These are phyloP conservation scores for Wickerhamomyces tratensis DNA, from an alignment of 805 yeast species.

Conservation along the genomic window DNA sequence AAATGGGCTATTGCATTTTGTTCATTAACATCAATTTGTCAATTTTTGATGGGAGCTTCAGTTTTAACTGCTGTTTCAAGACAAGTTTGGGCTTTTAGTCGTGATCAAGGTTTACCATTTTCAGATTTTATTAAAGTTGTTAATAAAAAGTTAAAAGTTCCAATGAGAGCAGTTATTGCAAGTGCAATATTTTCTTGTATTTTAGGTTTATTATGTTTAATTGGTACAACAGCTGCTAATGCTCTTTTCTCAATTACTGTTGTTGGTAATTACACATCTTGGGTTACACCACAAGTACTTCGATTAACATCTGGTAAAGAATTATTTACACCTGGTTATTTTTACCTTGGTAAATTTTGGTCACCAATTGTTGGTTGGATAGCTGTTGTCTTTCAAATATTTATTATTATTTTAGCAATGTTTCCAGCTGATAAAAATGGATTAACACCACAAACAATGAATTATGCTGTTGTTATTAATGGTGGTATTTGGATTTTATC, in stretches of 20 bases:
- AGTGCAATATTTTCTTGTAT: constrained; percentile 35
- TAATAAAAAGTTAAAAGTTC: constrained; percentile 40
- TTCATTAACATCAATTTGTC: constrained; percentile 49
- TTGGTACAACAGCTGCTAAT: constrained; percentile 44
- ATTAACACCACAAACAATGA: constrained; percentile 39
- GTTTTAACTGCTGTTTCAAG: constrained; percentile 52
- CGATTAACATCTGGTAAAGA: constrained; percentile 36
- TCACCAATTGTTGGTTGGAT: constrained; percentile 33
- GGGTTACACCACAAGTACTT: constrained; percentile 49
- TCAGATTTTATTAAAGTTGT: constrained; percentile 40
- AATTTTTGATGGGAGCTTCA: constrained; percentile 58
- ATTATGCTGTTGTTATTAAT: constrained; percentile 54
- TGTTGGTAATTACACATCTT: constrained; percentile 49
- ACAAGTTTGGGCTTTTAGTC: constrained; percentile 62
- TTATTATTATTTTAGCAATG: constrained; percentile 41
- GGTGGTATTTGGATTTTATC: constrained; percentile 48
- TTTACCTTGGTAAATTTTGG: constrained; percentile 38
- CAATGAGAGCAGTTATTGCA: constrained; percentile 49
- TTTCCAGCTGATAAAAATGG: constrained; percentile 37
- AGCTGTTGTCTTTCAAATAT: constrained; percentile 36
- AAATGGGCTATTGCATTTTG: constrained; percentile 59
- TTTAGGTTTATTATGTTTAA: constrained; percentile 46
- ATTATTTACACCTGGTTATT: constrained; percentile 48
- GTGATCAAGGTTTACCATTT: constrained; percentile 62
- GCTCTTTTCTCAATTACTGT: constrained; percentile 55